Evolutionary conservation across 345 rosid species (phyloP), one percentile per base, ranked within the genome.

Genomic region (Aquilaria sinensis): DNA sequence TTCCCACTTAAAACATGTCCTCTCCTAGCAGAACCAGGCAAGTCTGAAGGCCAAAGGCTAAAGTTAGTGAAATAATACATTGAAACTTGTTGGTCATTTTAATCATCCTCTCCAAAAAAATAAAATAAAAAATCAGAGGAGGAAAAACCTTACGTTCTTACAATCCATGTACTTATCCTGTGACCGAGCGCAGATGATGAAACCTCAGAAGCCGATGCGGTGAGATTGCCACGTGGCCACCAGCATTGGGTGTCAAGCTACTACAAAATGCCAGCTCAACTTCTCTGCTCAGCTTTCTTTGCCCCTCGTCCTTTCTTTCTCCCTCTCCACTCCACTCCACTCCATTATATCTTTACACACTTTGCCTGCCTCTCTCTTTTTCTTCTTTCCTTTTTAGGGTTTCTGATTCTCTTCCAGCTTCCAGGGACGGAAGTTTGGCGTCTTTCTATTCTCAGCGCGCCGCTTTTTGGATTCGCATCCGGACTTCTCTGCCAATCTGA

Each of bases 151-250:
- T 23, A 23, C 23, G 23, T 23, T 23, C 23, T 23, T 23, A 23
- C 23, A 23, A 23, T 23, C 23, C 23, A 23, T 23, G 23, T 3
- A 16, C 45, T 37, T n/a, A 62, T 51, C 3, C 45, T 50, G 51
- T 48, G 63, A 4, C 12, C 16, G 55, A 47, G 34, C 14, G 23
- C 57, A 57, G 69, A 57, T 9, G 61, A 56, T 48, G 15, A 47
- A n/a, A 32, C 52, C 67, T 4, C 41, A 54, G 51, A 62, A 41
- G 51, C 47, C 15, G 57, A 71, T 73, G 75, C 78, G 72, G 57
- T 75, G 64, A 57, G 63, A 62, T 56, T 61, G 86, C 82, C 93
- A 87, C 93, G 86, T 84, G 65, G 73, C 83, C 34, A 59, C 60
- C 57, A 69, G 73, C 69, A 67, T 59, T 72, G 60, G 69, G 72